Evolutionary conservation across 192 early-diverging fungal genomes (phyloP), one percentile per base, ranked within the genome.

Genomic region (Lunasporangiospora selenospora): DNA sequence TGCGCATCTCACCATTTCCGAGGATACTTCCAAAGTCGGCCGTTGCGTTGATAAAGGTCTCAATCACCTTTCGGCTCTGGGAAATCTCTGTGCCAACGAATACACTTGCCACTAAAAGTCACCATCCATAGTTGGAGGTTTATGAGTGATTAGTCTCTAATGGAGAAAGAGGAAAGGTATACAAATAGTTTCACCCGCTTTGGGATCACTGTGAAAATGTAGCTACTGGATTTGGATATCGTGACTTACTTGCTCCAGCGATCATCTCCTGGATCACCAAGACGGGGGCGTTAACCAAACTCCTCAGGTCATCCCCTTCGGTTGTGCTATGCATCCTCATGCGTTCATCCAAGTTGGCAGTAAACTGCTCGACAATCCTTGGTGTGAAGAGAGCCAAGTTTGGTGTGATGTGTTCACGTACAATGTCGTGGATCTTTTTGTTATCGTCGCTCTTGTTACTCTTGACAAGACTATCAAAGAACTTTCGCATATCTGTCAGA

Each of bases 201-300:
- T n/a, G n/a, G n/a, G n/a, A n/a, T n/a, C n/a, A n/a, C n/a, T n/a
- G n/a, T n/a, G n/a, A n/a, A n/a, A n/a, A n/a, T n/a, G n/a, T n/a
- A n/a, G n/a, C n/a, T n/a, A n/a, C n/a, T n/a, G n/a, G n/a, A n/a
- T n/a, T n/a, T n/a, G n/a, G n/a, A n/a, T n/a, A n/a, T n/a, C n/a
- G n/a, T n/a, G 4, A 60, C 51, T 43, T 77, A 71, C 78, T 75
- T 1, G 78, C 78, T 15, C 50, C 44, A 10, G 78, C 59, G 26
- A 80, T 44, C 78, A 80, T 80, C 10, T 58, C 53, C 27, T 69
- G 65, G 1, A 80, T 29, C 18, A 80, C 44, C 18, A 23, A 36
- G 38, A 69, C 33, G 3, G 71, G 60, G 11, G 69, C 57, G 24
- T 51, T 60, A 19, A 76, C 36, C 6, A 73, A n/a, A 10, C 29